Evolutionary conservation across 495 filamentous ascomycete species (phyloP).

Genomic region (Annulohypoxylon moriforme): DNA sequence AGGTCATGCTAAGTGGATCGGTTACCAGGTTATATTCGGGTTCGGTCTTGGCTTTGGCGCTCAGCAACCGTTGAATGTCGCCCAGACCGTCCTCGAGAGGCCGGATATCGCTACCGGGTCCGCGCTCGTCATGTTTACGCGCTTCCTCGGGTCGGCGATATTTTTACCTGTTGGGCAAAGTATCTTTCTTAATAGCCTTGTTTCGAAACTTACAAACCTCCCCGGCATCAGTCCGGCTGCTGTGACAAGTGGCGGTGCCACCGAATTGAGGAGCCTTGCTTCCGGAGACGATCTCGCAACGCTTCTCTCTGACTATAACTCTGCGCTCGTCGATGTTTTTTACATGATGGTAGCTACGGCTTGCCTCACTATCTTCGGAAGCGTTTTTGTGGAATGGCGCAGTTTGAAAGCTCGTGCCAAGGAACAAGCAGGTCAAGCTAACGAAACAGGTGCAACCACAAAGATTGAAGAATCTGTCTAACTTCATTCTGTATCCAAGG

Average conservation of each 20-base stretch:
- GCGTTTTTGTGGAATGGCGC: conserved; percentile 24
- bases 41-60: conserved; percentile 72
- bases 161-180: conserved; percentile 68
- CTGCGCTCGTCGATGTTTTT: conserved; percentile 24
- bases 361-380: conserved; percentile 21
- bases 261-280: conserved; percentile 51
- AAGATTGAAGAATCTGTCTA: conserved; percentile 27
- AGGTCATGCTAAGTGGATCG: conserved; percentile 64
- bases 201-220: conserved; percentile 52
- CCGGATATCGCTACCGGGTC: conserved; percentile 69
- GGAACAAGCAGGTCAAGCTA: not conserved
- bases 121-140: conserved; percentile 69
- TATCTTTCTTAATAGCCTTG: conserved; percentile 67
- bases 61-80: conserved; percentile 68
- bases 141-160: conserved; percentile 70
- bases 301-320: conserved; percentile 29
- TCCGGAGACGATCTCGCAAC: conserved; percentile 15
- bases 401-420: conserved; percentile 22
- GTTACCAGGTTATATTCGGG: conserved; percentile 75
- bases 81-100: conserved; percentile 58
- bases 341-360: conserved; percentile 26
- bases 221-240: conserved; percentile 32
- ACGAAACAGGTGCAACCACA: not conserved
- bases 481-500: too few species aligned
- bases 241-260: conserved; percentile 58